phyloP scores from a whole-genome alignment of 139 green algal genomes.

The Marvania coccoides region DNA sequence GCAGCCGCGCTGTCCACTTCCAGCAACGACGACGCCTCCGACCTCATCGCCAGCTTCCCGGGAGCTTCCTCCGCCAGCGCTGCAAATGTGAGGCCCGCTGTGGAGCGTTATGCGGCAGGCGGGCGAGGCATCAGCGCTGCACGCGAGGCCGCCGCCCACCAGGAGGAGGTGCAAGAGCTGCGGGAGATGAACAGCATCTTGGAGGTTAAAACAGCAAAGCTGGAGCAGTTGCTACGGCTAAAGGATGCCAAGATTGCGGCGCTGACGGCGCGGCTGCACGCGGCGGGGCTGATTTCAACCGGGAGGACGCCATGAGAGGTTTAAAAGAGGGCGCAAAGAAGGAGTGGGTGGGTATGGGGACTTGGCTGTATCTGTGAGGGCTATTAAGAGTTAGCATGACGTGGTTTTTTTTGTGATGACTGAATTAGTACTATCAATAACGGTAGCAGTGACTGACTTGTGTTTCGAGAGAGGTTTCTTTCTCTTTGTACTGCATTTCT shows the following conservation, averaged over 20 bases:
- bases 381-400: no score
- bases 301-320: no score
- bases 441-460: no score
- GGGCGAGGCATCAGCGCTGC: constrained; percentile 5
- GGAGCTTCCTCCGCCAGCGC: neutral
- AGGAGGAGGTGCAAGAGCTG: constrained; percentile 63
- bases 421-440: no score
- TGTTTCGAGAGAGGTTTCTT: no score
- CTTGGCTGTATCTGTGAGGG: no score
- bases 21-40: neutral
- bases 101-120: neutral
- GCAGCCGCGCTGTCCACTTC: neutral
- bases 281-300: constrained; percentile 20
- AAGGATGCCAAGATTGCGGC: constrained; percentile 92
- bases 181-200: constrained; percentile 79
- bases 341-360: no score
- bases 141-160: constrained; percentile 12
- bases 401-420: no score
- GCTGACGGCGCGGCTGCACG: constrained; percentile 60
- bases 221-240: constrained; percentile 83
- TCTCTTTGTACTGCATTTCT: no score
- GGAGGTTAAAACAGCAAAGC: constrained; percentile 81
- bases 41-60: neutral
- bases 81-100: neutral
- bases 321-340: no score